Evolutionary conservation across 805 yeast species (phyloP), one percentile per base, ranked within the genome.

Genomic region (Spathaspora girioi): DNA sequence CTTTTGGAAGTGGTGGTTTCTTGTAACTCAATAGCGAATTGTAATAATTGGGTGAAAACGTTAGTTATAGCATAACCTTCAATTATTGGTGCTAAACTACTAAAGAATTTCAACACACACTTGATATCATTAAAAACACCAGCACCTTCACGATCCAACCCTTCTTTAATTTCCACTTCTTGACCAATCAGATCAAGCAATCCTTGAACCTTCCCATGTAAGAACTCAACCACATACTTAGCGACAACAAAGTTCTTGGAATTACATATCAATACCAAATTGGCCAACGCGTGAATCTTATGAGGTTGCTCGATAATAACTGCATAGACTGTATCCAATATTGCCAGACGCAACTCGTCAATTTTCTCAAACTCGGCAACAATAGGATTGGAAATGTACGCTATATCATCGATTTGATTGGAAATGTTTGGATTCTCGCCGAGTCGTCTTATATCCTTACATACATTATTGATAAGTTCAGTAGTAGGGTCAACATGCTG

Each of bases 291-390:
- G 12, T 85, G 82, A 53, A 86, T 80, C 65, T 92, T 94, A 56
- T 92, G 96, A 0, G 99, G 98, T 67, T 93, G 97, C 67, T 94
- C 98, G 27, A 80, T 69, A 10, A 86, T 76, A 43, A 88, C 79
- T 2, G 96, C 89, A 50, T 79, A 78, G 23, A 91, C 62, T 1
- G 89, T 87, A 46, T 78, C 75, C 53, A 89, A 68, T 18, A 89
- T 70, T 2, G 86, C 81, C 32, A 69, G 70, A 53, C 89, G 75
- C 55, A 86, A 80, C 48, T 76, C 76, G 53, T 80, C 84, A 50
- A 84, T 84, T 55, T 75, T 78, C 56, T 81, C 88, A 60, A 83
- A 81, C 59, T 84, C 88, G 35, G 80, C 81, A 41, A 80, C 81
- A 42, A 86, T 82, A 1, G 89, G 87, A 49, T 78, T 81, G 38